A percentile compares a stretch with the other conserved stretches of the same genome.
Conservation (phyloP, 2,329 filamentous ascomycete genomes). For the Sclerotiophoma versabilis region DNA sequence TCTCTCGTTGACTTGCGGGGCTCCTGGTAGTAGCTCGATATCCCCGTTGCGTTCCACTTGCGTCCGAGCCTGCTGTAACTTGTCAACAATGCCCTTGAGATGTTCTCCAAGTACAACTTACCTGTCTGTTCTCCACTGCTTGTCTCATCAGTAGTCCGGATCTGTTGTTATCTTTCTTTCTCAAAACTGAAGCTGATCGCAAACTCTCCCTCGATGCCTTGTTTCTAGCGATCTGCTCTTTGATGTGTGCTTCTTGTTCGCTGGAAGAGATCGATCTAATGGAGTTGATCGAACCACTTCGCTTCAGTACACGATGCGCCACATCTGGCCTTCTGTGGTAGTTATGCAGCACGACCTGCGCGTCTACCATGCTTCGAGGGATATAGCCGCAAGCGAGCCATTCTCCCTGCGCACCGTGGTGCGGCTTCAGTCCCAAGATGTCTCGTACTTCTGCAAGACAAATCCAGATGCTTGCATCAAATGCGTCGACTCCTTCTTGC, state of each 20-base stretch:
- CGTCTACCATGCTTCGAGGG: not conserved
- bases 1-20: too few relatives aligned
- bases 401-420: conserved; percentile 7
- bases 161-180: not conserved
- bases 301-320: not conserved
- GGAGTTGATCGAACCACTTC: not conserved
- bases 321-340: not conserved
- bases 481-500: not conserved
- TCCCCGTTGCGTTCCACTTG: not conserved
- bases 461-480: conserved; percentile 13
- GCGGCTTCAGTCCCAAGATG: conserved; percentile 2
- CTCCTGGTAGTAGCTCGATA: too few relatives aligned
- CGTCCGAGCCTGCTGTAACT: not conserved
- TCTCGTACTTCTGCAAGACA: conserved; percentile 14
- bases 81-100: not conserved
- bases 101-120: not conserved
- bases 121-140: not conserved
- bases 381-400: conserved; percentile 20
- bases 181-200: not conserved
- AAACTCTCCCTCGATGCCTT: not conserved
- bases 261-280: not conserved
- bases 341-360: not conserved
- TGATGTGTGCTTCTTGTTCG: conserved; percentile 2
- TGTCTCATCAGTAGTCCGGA: not conserved
- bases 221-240: not conserved